phyloP scores from a whole-genome alignment of 768 basidiomycete species.

The Boletus reticuloceps region DNA sequence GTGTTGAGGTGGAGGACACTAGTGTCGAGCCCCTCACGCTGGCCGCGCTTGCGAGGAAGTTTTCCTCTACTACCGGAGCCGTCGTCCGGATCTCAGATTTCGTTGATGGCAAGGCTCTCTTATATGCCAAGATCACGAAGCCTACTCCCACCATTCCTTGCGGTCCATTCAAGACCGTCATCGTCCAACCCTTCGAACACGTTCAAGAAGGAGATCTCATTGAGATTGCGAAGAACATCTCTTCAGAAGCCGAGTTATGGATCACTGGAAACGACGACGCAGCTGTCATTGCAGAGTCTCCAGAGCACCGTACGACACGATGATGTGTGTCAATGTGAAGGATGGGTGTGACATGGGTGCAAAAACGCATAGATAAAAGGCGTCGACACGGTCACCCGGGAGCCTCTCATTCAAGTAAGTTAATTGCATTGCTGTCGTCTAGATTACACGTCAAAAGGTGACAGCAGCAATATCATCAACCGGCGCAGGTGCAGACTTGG shows the following conservation, averaged over 20 bases:
- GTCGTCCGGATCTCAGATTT: constrained; percentile 11
- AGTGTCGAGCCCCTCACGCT: constrained; percentile 15
- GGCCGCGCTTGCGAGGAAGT: constrained; percentile 4
- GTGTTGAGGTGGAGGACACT: constrained; percentile 11
- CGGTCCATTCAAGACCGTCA: constrained; percentile 24
- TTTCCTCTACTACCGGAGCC: constrained; percentile 10
- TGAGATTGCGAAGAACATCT: constrained; percentile 24
- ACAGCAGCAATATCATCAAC: too few species aligned
- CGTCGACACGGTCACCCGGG: too few species aligned
- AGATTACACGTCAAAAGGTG: too few species aligned
- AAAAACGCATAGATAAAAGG: too few species aligned
- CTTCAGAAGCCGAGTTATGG: constrained; percentile 28
- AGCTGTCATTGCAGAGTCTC: too few species aligned
- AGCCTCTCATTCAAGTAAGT: too few species aligned
- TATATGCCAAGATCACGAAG: constrained; percentile 14
- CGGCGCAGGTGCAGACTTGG: too few species aligned
- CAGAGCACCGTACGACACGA: too few species aligned
- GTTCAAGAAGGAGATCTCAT: constrained; percentile 25
- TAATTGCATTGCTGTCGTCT: too few species aligned
- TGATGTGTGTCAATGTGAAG: too few species aligned
- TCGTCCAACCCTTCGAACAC: constrained; percentile 25
- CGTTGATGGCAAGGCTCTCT: constrained; percentile 7
- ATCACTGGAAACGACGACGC: constrained; percentile 30
- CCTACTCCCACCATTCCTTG: constrained; percentile 12
- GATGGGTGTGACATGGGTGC: too few species aligned